Percentiles rank a stretch among this genome's conserved stretches.
These are phyloP conservation scores for Paramecium sexaurelia DNA, from an alignment of 73 alveolate genomes.

Conservation along the genomic window DNA sequence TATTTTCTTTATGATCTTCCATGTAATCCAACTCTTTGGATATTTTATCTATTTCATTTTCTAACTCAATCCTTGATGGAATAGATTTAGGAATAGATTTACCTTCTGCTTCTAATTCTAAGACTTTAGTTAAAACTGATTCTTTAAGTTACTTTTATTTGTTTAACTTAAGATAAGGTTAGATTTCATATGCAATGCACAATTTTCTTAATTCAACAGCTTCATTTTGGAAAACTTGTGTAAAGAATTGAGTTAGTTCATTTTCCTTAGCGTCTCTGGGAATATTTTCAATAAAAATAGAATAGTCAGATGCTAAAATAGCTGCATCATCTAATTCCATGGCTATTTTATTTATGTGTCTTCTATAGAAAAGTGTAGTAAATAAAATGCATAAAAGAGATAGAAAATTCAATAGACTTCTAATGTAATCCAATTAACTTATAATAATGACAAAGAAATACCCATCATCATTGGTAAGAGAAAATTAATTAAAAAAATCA, in stretches of 20 bases:
- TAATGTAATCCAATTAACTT: neutral
- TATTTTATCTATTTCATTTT: neutral
- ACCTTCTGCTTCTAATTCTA: constrained; percentile 23
- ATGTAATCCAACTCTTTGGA: neutral
- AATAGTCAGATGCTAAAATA: constrained; percentile 18
- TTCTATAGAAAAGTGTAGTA: neutral
- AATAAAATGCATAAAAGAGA: neutral
- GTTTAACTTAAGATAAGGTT: neutral
- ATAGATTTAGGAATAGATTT: neutral
- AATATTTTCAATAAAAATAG: constrained; percentile 8
- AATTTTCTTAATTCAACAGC: neutral
- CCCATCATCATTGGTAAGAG: neutral
- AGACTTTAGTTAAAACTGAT: neutral
- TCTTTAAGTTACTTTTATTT: neutral
- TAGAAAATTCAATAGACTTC: neutral
- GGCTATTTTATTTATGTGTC: constrained; percentile 14
- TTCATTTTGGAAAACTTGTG: neutral
- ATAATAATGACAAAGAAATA: neutral
- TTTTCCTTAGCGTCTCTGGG: constrained; percentile 37
- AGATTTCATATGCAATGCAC: constrained; percentile 16
- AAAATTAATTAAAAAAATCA: neutral
- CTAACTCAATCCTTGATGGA: neutral
- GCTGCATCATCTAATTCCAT: constrained; percentile 45
- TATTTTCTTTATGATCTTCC: neutral
- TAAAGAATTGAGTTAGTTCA: neutral